These are phyloP conservation scores for Colletotrichum nymphaeae DNA, from an alignment of 2,329 filamentous ascomycete genomes.

Conservation along the genomic window DNA sequence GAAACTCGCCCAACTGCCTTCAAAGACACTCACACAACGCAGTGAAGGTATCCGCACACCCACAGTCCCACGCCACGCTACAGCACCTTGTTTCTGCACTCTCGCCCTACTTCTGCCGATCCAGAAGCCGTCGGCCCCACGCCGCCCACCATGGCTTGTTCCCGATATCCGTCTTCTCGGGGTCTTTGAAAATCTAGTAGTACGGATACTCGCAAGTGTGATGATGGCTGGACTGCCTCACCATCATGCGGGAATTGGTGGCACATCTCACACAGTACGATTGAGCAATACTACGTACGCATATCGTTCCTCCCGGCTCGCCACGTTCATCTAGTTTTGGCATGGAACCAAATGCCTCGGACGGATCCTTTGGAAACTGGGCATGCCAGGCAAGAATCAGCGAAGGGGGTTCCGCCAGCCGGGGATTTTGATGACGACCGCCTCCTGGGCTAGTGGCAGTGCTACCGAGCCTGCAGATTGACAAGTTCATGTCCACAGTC, in stretches of 20 bases:
- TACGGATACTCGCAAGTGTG: background rate
- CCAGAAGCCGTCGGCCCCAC: slow-evolving; percentile 32
- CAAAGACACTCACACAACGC: background rate
- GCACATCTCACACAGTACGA: background rate
- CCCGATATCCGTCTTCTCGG: background rate
- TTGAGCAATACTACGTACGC: background rate
- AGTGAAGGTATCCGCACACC: background rate
- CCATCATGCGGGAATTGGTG: background rate
- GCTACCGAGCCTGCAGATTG: slow-evolving; percentile 27
- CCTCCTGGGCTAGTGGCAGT: slow-evolving; percentile 27
- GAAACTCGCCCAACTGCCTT: background rate
- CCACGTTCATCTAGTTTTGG: too few species aligned
- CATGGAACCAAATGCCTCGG: too few species aligned
- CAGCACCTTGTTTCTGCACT: background rate
- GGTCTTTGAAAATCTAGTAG: background rate
- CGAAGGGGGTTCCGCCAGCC: slow-evolving; percentile 13
- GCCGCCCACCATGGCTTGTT: slow-evolving; percentile 11
- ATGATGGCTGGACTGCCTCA: background rate
- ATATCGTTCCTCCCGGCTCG: background rate
- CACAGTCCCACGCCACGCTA: background rate
- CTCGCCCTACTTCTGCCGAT: slow-evolving; percentile 27
- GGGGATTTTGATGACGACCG: slow-evolving; percentile 35
- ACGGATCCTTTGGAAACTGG: background rate
- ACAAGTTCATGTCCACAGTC: slow-evolving; percentile 9
- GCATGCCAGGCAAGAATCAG: background rate